Evolutionary conservation across 192 early-diverging fungal species (phyloP).

Genomic region (Paraglomus occultum): DNA sequence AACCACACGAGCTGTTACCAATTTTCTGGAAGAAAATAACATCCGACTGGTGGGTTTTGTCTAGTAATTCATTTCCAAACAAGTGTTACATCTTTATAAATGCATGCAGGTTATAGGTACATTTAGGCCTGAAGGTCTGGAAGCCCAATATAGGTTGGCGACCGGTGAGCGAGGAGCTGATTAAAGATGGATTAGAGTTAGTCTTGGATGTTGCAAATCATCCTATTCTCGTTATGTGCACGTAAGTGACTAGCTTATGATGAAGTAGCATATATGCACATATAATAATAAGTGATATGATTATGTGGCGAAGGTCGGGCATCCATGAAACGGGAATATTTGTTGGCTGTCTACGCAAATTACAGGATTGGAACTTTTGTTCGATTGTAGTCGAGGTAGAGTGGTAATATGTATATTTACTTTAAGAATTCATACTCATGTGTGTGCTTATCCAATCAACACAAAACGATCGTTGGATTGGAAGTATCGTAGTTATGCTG

Average conservation of each 20-base stretch:
- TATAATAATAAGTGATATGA: not conserved
- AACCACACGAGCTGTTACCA: conserved; percentile 68
- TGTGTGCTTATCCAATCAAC: too few relatives aligned
- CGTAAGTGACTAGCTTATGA: conserved; percentile 48
- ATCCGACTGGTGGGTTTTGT: conserved; percentile 58
- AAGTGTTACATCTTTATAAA: not conserved
- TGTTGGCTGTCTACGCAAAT: conserved; percentile 88
- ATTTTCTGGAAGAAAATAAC: conserved; percentile 69
- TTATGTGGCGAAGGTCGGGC: conserved; percentile 60
- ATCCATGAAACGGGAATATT: conserved; percentile 92
- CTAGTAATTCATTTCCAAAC: conserved; percentile 26
- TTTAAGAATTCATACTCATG: not conserved
- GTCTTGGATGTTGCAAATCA: conserved; percentile 76
- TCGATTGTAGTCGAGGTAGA: conserved; percentile 89
- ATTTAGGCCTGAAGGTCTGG: conserved; percentile 67
- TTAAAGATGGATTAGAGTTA: conserved; percentile 93
- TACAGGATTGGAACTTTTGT: conserved; percentile 97
- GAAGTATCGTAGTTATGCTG: conserved; percentile 90
- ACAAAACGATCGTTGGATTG: conserved; percentile 12
- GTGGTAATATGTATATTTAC: not conserved
- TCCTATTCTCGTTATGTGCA: conserved; percentile 90
- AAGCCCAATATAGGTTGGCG: conserved; percentile 77
- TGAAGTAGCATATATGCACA: not conserved
- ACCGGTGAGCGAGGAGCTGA: conserved; percentile 89
- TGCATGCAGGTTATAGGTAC: conserved; percentile 35